Evolutionary conservation across 176 grass and related monocot genomes (phyloP).

Genomic region (Avena atlantica): DNA sequence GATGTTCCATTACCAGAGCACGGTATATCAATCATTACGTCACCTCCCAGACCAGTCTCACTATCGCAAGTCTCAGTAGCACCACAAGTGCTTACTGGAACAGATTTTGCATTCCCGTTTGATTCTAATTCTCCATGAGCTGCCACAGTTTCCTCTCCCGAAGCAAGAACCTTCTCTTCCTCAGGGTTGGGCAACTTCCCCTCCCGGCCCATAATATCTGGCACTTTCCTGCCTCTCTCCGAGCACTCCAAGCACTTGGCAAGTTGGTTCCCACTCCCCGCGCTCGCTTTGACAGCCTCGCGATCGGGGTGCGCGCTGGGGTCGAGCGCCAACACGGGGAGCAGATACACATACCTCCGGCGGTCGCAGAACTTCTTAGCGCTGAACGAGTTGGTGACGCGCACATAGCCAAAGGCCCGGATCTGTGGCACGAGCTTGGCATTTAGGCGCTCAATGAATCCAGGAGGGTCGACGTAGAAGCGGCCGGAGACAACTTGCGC

Average conservation of each 20-base stretch:
- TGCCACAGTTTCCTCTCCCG: slow-evolving; percentile 14
- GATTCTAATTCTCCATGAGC: slow-evolving; percentile 11
- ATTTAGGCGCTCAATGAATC: slow-evolving; percentile 76
- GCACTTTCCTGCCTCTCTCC: slow-evolving; percentile 86
- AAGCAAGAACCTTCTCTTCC: slow-evolving; percentile 29
- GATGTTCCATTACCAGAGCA: slow-evolving; percentile 14
- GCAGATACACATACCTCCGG: slow-evolving; percentile 82
- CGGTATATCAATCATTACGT: too few species aligned
- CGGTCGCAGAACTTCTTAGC: slow-evolving; percentile 96
- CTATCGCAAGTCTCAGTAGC: not conserved
- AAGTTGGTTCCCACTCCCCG: slow-evolving; percentile 77
- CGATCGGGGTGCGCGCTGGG: slow-evolving; percentile 77
- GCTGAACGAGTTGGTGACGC: slow-evolving; percentile 85
- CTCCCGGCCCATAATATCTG: slow-evolving; percentile 65
- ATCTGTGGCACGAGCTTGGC: slow-evolving; percentile 74
- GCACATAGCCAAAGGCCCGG: slow-evolving; percentile 74
- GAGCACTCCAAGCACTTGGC: slow-evolving; percentile 86
- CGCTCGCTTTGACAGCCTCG: slow-evolving; percentile 82
- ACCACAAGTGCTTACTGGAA: not conserved
- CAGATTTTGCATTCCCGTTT: too few species aligned
- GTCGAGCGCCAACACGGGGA: slow-evolving; percentile 82
- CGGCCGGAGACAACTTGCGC: slow-evolving; percentile 94
- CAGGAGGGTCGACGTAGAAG: slow-evolving; percentile 84
- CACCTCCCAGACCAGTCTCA: too few species aligned
- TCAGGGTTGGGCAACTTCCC: slow-evolving; percentile 34